A percentile compares a stretch with the other conserved stretches of the same genome.
phyloP scores from a whole-genome alignment of 2,329 filamentous ascomycete species.

The Hymenoscyphus albidus region DNA sequence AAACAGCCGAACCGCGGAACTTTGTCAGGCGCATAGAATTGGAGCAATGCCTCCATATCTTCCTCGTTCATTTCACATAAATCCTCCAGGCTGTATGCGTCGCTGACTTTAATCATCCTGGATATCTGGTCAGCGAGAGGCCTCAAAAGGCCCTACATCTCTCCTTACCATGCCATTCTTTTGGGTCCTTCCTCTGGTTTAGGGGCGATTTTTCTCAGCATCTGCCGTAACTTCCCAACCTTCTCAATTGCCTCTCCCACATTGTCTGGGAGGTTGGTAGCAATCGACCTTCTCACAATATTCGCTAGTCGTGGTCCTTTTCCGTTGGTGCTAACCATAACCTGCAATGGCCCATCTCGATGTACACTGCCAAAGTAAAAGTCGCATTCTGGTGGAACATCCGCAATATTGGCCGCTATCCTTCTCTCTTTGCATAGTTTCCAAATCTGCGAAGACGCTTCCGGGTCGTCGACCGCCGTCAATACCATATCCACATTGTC shows the following conservation, averaged over 20 bases:
- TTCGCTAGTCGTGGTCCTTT: conserved; percentile 90
- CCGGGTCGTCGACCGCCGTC: conserved; percentile 88
- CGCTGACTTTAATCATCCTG: conserved; percentile 91
- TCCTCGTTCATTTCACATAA: conserved; percentile 76
- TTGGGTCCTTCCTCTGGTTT: conserved; percentile 70
- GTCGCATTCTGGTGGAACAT: conserved; percentile 94
- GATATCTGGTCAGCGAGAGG: conserved; percentile 31
- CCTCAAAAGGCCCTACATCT: conserved; percentile 30
- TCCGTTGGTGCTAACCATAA: conserved; percentile 98
- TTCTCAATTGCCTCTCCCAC: conserved; percentile 82
- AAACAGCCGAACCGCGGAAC: conserved; percentile 55
- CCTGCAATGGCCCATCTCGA: conserved; percentile 89
- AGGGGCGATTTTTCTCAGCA: conserved; percentile 74
- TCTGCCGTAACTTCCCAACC: conserved; percentile 75
- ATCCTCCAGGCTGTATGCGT: conserved; percentile 79
- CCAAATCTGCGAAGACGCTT: conserved; percentile 86
- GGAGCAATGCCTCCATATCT: conserved; percentile 79
- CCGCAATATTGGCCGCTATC: conserved; percentile 91
- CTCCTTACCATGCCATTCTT: conserved; percentile 75
- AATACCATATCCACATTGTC: conserved; percentile 86
- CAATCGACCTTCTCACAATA: conserved; percentile 79
- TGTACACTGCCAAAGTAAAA: conserved; percentile 98
- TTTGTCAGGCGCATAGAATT: conserved; percentile 61
- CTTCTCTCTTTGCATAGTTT: conserved; percentile 82
- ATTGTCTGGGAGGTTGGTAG: conserved; percentile 68